These are phyloP conservation scores for Paspalum notatum DNA, from an alignment of 176 grass and related monocot genomes.

Conservation along the genomic window DNA sequence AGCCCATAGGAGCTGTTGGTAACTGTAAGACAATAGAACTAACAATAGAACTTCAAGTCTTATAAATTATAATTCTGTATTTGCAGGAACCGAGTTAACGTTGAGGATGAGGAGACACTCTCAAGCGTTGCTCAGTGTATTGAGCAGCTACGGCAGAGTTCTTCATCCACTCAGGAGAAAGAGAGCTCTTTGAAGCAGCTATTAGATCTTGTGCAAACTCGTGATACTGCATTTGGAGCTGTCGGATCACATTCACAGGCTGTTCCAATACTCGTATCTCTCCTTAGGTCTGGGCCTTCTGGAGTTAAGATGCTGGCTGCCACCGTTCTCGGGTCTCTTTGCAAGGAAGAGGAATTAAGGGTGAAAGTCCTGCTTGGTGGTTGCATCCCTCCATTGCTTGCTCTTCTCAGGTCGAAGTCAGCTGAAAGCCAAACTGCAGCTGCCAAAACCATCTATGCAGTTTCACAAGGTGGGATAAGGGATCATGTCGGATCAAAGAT, in stretches of 20 bases:
- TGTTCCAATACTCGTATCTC: constrained; percentile 91
- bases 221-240: constrained; percentile 86
- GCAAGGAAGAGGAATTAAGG: constrained; percentile 90
- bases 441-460: constrained; percentile 91
- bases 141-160: constrained; percentile 85
- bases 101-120: constrained; percentile 95
- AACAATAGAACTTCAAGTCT: constrained; percentile 16
- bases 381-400: constrained; percentile 93
- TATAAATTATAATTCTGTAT: constrained; percentile 36
- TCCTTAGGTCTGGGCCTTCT: constrained; percentile 79
- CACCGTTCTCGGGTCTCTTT: constrained; percentile 90
- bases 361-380: constrained; percentile 92
- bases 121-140: constrained; percentile 88
- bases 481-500: constrained; percentile 98
- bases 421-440: constrained; percentile 77
- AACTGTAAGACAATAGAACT: neutral
- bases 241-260: constrained; percentile 84
- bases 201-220: constrained; percentile 91
- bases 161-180: constrained; percentile 78
- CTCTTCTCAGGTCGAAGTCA: constrained; percentile 80
- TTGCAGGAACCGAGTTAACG: constrained; percentile 63
- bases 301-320: constrained; percentile 84
- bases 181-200: constrained; percentile 85
- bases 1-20: neutral
- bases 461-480: constrained; percentile 92